Conservation (phyloP, 371 early-diverging fungal species). For the Circinella umbellata region DNA sequence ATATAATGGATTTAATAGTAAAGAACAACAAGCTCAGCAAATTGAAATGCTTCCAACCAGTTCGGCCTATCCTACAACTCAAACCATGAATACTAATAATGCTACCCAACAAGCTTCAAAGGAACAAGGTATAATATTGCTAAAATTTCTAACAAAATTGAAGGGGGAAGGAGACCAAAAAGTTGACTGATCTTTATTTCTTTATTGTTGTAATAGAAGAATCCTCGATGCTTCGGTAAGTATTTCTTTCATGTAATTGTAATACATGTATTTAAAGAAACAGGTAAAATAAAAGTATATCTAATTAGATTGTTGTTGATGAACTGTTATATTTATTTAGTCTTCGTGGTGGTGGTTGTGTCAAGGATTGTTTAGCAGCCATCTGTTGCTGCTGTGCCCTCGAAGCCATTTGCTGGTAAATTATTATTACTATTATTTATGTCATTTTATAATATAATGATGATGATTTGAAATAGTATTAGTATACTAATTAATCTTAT, state of each 20-base stretch:
- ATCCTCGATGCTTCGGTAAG: conserved; percentile 26
- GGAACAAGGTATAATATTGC: conserved; percentile 15
- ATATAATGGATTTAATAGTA: conserved; percentile 2
- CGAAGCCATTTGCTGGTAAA: conserved; percentile 34
- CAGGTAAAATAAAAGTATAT: not conserved
- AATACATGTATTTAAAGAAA: too few relatives aligned
- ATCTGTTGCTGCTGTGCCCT: conserved; percentile 44
- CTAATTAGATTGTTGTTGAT: not conserved
- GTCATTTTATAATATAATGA: not conserved
- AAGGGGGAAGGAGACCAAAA: too few relatives aligned
- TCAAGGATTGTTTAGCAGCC: conserved; percentile 40
- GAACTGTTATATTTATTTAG: conserved; percentile 9
- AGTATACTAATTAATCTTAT: too few relatives aligned
- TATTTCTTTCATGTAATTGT: not conserved
- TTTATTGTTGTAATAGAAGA: conserved; percentile 1
- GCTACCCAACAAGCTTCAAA: conserved; percentile 10
- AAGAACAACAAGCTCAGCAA: conserved; percentile 11
- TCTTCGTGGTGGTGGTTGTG: conserved; percentile 45
- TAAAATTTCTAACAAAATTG: too few relatives aligned
- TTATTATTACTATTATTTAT: not conserved
- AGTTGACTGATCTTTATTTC: not conserved
- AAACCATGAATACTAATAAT: conserved; percentile 15
- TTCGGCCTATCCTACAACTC: conserved; percentile 18
- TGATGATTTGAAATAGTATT: too few relatives aligned
- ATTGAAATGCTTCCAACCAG: not conserved